Evolutionary conservation across 2,329 filamentous ascomycete species (phyloP).

Genomic region (Verticillium klebahnii): DNA sequence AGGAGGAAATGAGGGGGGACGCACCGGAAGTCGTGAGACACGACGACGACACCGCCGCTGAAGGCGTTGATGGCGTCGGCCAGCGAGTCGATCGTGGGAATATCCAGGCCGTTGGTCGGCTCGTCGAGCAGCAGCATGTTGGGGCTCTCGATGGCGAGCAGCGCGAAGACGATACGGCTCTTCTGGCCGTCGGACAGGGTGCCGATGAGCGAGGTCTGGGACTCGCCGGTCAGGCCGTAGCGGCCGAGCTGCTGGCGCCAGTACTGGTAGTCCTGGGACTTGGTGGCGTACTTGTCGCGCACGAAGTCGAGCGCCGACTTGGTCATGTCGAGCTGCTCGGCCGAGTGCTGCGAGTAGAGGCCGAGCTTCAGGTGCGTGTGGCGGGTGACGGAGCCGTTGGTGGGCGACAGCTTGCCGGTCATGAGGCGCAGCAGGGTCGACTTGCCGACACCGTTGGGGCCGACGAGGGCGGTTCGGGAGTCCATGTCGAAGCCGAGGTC

Average conservation of each 20-base stretch:
- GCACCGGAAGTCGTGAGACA: slow-evolving; percentile 98
- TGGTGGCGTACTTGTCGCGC: slow-evolving; percentile 83
- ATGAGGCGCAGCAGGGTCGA: slow-evolving; percentile 94
- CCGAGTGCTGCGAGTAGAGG: slow-evolving; percentile 96
- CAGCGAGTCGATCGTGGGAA: slow-evolving; percentile 95
- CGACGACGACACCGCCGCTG: slow-evolving; percentile 93
- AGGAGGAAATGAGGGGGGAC: slow-evolving; percentile 20
- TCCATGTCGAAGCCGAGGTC: slow-evolving; percentile 99
- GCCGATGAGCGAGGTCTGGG: slow-evolving; percentile 96
- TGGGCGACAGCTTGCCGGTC: slow-evolving; percentile 90
- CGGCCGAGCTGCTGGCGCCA: slow-evolving; percentile 96
- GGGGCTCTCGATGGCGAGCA: slow-evolving; percentile 89
- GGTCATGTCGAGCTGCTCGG: slow-evolving; percentile 95
- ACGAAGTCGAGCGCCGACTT: slow-evolving; percentile 98
- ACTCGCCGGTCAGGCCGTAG: slow-evolving; percentile 88
- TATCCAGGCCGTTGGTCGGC: slow-evolving; percentile 98
- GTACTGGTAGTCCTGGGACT: slow-evolving; percentile 97
- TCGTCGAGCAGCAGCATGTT: slow-evolving; percentile 99
- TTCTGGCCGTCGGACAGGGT: slow-evolving; percentile 97
- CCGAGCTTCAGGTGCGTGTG: slow-evolving; percentile 99
- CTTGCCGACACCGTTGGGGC: slow-evolving; percentile 98
- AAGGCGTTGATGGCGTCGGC: slow-evolving; percentile 97
- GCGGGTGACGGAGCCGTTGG: slow-evolving; percentile 73
- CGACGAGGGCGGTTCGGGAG: slow-evolving; percentile 92
- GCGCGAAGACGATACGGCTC: slow-evolving; percentile 94